Conservation (phyloP, 1,284 basidiomycete genomes). For the Leccinum olivaceoglutinosum region DNA sequence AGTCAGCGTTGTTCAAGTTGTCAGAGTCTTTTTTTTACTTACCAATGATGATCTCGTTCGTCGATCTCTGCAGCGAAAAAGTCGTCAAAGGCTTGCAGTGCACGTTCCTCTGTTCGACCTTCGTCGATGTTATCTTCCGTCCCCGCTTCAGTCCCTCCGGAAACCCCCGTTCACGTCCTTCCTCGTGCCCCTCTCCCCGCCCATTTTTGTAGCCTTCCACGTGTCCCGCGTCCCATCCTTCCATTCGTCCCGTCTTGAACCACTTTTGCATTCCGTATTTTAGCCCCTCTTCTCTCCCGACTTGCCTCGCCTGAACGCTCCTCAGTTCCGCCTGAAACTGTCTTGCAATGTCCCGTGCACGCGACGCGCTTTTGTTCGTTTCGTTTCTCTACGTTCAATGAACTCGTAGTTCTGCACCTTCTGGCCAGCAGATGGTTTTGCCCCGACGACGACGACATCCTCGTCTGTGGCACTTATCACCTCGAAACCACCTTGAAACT, state of each 20-base stretch:
- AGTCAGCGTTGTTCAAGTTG: conserved; percentile 5
- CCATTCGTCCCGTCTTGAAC: conserved; percentile 38
- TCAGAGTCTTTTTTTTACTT: conserved; percentile 14
- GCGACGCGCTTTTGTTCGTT: conserved; percentile 42
- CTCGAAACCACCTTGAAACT: conserved; percentile 32
- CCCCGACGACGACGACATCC: conserved; percentile 59
- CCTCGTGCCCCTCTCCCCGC: conserved; percentile 40
- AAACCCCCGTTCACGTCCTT: conserved; percentile 38
- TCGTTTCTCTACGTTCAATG: conserved; percentile 36
- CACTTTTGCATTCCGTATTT: conserved; percentile 25
- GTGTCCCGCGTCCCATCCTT: conserved; percentile 40
- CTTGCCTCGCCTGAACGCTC: conserved; percentile 44
- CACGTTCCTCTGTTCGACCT: conserved; percentile 42
- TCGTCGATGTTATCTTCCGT: conserved; percentile 34
- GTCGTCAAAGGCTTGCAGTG: conserved; percentile 48
- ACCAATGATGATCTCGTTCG: conserved; percentile 26
- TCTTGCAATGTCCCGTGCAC: conserved; percentile 42
- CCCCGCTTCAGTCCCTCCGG: conserved; percentile 41
- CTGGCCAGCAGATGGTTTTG: conserved; percentile 79
- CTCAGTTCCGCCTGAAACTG: conserved; percentile 43
- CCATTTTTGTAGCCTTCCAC: conserved; percentile 43
- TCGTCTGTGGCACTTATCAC: conserved; percentile 88
- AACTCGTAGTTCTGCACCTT: conserved; percentile 55
- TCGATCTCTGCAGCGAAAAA: conserved; percentile 44
- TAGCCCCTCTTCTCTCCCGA: conserved; percentile 32